A percentile compares a stretch with the other conserved stretches of the same genome.
phyloP scores from a whole-genome alignment of 306 rosid genomes.

The Citrullus amarus region DNA sequence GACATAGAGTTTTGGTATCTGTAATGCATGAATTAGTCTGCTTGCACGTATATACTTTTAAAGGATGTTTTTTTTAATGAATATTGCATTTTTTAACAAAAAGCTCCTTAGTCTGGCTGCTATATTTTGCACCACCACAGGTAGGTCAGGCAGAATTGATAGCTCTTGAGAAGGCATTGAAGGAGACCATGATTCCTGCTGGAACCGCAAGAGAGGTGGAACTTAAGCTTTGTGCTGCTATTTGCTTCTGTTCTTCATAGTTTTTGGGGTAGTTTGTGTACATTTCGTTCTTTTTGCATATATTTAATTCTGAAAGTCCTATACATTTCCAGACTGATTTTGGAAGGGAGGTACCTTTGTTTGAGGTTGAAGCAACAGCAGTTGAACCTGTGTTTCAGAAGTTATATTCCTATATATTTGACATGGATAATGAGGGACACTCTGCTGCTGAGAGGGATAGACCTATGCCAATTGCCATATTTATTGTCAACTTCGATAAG shows the following conservation, averaged over 20 bases:
- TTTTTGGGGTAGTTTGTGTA: background rate
- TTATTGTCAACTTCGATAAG: slow-evolving; percentile 88
- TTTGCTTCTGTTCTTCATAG: slow-evolving; percentile 3
- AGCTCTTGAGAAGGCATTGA: slow-evolving; percentile 77
- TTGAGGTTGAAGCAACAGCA: slow-evolving; percentile 77
- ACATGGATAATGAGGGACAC: slow-evolving; percentile 31
- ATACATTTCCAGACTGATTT: slow-evolving; percentile 48
- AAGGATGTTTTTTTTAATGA: background rate
- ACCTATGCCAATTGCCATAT: slow-evolving; percentile 63
- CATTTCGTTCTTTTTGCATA: background rate
- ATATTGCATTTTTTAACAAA: background rate
- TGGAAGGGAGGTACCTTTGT: slow-evolving; percentile 85
- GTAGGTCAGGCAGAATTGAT: slow-evolving; percentile 86
- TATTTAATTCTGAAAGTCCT: slow-evolving; percentile 12
- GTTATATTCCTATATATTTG: slow-evolving; percentile 71
- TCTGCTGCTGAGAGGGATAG: slow-evolving; percentile 46
- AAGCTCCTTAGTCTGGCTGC: background rate
- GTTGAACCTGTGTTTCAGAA: slow-evolving; percentile 80
- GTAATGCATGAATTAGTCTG: background rate
- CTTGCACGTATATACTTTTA: background rate
- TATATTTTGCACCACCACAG: slow-evolving; percentile 21
- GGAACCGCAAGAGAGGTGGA: slow-evolving; percentile 87
- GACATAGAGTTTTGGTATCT: background rate
- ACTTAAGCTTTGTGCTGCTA: background rate
- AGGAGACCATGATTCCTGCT: slow-evolving; percentile 75